These are phyloP conservation scores for Candida rishiriensis DNA, from an alignment of 805 yeast species.

Conservation along the genomic window DNA sequence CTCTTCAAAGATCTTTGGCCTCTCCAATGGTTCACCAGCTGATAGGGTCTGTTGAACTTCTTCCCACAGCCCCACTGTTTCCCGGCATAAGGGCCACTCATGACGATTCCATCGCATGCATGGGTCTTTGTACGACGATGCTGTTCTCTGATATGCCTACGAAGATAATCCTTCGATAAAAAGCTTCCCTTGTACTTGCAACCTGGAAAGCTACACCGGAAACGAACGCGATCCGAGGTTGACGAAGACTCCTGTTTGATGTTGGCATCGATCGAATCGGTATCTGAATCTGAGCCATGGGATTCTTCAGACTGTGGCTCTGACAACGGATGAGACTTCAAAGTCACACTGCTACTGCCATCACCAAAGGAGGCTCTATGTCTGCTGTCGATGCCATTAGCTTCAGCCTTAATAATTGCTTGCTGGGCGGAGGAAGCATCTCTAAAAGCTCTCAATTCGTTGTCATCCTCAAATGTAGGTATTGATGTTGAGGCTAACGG, in stretches of 20 bases:
- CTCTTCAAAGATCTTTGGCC: constrained; percentile 27
- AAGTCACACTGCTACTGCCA: too few species aligned
- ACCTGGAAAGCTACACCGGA: constrained; percentile 17
- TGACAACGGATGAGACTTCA: too few species aligned
- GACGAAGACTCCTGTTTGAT: constrained; percentile 4
- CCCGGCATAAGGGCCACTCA: neutral
- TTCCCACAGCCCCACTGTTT: constrained; percentile 30
- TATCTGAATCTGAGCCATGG: constrained; percentile 1
- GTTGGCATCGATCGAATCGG: constrained; percentile 8
- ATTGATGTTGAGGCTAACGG: too few species aligned
- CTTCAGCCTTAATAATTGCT: too few species aligned
- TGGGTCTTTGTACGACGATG: constrained; percentile 21
- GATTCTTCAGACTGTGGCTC: too few species aligned
- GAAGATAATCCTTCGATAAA: constrained; percentile 23
- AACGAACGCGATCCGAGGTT: constrained; percentile 5
- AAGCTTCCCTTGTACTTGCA: constrained; percentile 28
- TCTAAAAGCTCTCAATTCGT: too few species aligned
- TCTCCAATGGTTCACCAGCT: constrained; percentile 31
- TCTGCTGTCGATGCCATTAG: too few species aligned
- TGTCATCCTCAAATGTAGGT: too few species aligned
- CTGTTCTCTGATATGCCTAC: constrained; percentile 29
- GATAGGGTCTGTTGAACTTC: constrained; percentile 30
- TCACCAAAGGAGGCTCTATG: too few species aligned
- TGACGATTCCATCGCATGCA: constrained; percentile 18
- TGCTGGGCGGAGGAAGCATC: too few species aligned